Percentiles rank a stretch among this genome's conserved stretches.
Evolutionary conservation across 345 rosid species (phyloP).

Genomic region (Camelina laxa): DNA sequence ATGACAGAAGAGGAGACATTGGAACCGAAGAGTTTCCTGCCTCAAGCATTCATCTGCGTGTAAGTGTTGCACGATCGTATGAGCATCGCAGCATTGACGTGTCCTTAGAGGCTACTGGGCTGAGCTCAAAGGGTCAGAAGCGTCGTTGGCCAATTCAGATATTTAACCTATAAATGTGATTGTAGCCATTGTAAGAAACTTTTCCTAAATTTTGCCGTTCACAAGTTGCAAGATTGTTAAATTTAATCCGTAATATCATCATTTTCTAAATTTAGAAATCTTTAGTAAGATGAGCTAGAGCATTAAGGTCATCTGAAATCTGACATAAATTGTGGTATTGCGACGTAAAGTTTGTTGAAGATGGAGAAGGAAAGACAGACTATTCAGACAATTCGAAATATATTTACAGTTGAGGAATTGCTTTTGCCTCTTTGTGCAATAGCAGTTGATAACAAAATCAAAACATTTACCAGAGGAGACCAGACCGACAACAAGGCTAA

Average conservation of each 20-base stretch:
- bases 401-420: background rate
- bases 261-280: background rate
- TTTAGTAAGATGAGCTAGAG: background rate
- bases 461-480: background rate
- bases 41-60: conserved; percentile 62
- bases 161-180: conserved; percentile 58
- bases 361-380: background rate
- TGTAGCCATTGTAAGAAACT: conserved; percentile 23
- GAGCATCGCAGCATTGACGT: conserved; percentile 88
- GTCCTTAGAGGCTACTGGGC: conserved; percentile 68
- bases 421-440: no score
- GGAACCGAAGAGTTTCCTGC: conserved; percentile 68
- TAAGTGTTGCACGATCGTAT: conserved; percentile 79
- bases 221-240: conserved; percentile 1
- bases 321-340: background rate
- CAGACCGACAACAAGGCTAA: background rate
- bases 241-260: background rate
- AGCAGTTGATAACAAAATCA: background rate
- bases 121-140: conserved; percentile 59
- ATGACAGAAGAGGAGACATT: conserved; percentile 48
- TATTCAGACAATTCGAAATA: background rate
- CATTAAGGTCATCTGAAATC: background rate
- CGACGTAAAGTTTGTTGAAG: background rate
- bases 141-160: conserved; percentile 76
- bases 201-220: conserved; percentile 13